These are phyloP conservation scores for Yamadazyma dushanensis DNA, from an alignment of 1,139 yeast genomes.

Conservation along the genomic window DNA sequence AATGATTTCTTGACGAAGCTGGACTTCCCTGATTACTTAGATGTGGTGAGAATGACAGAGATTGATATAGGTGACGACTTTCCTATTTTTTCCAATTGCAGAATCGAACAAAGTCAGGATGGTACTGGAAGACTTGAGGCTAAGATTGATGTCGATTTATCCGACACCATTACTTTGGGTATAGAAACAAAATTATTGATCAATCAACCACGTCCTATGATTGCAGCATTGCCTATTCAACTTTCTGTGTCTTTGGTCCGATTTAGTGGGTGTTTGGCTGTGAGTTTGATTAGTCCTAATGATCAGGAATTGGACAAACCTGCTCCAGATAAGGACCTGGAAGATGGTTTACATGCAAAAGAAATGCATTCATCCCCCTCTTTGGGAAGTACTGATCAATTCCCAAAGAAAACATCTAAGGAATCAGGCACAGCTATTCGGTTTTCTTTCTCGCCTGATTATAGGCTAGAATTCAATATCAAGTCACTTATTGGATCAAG, in stretches of 20 bases:
- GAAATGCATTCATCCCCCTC: slow-evolving; percentile 2
- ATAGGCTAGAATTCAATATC: slow-evolving; percentile 80
- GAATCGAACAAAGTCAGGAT: slow-evolving; percentile 62
- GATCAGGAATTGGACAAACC: slow-evolving; percentile 30
- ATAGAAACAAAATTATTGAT: slow-evolving; percentile 79
- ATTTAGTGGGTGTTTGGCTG: slow-evolving; percentile 89
- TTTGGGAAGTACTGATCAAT: background rate
- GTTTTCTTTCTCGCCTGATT: slow-evolving; percentile 90
- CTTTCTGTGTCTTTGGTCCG: slow-evolving; percentile 85
- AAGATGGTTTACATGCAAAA: slow-evolving; percentile 4
- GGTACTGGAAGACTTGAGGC: slow-evolving; percentile 70
- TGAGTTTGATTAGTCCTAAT: slow-evolving; percentile 62
- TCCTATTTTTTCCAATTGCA: slow-evolving; percentile 92
- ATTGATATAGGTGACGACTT: slow-evolving; percentile 93
- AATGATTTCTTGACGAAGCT: slow-evolving; percentile 53
- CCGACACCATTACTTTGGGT: slow-evolving; percentile 88
- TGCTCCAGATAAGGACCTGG: slow-evolving; percentile 9
- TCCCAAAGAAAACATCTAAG: slow-evolving; percentile 6
- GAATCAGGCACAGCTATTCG: slow-evolving; percentile 66
- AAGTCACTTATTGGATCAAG: slow-evolving; percentile 89
- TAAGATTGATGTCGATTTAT: slow-evolving; percentile 87
- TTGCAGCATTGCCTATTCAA: slow-evolving; percentile 84
- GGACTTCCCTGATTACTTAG: slow-evolving; percentile 76
- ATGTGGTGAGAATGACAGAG: slow-evolving; percentile 76
- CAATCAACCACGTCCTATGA: slow-evolving; percentile 81